phyloP scores from a whole-genome alignment of 805 yeast genomes.

The Metschnikowia vanudenii region DNA sequence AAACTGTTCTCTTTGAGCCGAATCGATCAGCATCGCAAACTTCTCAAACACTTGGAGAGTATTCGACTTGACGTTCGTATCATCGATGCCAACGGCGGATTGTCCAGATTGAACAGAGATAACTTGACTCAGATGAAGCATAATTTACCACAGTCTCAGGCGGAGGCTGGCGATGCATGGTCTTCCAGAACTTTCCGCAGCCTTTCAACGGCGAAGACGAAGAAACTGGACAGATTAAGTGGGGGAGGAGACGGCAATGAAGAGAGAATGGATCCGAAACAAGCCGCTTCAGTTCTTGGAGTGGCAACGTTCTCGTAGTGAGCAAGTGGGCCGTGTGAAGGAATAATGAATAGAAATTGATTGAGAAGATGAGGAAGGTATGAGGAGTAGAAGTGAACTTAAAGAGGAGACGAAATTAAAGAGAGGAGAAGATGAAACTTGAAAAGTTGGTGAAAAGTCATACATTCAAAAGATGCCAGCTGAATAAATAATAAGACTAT shows the following conservation, averaged over 20 bases:
- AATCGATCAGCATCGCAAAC: conserved; percentile 84
- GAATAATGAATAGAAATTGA: too few relatives aligned
- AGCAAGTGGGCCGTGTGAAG: too few relatives aligned
- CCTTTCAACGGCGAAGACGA: conserved; percentile 29
- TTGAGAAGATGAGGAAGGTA: too few relatives aligned
- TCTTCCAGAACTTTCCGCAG: conserved; percentile 41
- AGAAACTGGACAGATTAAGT: conserved; percentile 13
- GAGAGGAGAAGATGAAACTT: neutral
- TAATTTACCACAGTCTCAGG: conserved; percentile 43
- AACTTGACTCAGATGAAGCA: conserved; percentile 47
- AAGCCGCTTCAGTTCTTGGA: conserved; percentile 81
- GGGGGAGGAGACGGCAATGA: conserved; percentile 9
- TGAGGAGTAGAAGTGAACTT: too few relatives aligned
- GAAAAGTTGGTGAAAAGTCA: neutral
- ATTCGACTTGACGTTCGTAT: conserved; percentile 69
- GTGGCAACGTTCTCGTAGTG: conserved; percentile 58
- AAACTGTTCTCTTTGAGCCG: conserved; percentile 62
- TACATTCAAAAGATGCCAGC: neutral
- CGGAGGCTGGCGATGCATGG: conserved; percentile 44
- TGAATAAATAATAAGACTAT: conserved; percentile 5
- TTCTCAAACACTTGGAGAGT: conserved; percentile 68
- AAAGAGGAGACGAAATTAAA: too few relatives aligned
- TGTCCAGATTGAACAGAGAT: conserved; percentile 80
- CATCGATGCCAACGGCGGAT: conserved; percentile 75
- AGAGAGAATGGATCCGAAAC: conserved; percentile 65